A percentile compares a stretch with the other conserved stretches of the same genome.
Conservation (phyloP, 345 rosid species). For the Euphorbia lathyris region DNA sequence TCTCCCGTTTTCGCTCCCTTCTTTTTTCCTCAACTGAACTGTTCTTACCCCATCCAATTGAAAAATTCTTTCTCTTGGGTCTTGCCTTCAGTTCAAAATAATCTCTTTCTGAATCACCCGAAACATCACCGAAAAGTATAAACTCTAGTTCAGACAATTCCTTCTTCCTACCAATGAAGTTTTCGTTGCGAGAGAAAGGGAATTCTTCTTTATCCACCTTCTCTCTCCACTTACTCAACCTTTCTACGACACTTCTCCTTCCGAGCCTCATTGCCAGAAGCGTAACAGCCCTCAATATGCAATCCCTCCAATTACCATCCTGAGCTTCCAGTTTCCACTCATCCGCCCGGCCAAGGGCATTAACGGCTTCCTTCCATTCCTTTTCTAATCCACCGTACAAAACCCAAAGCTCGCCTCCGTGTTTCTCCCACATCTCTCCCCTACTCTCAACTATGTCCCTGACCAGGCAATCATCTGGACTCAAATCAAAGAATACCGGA, state of each 20-base stretch:
- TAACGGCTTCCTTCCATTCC: conserved; percentile 92
- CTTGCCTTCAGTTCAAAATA: conserved; percentile 80
- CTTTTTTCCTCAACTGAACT: conserved; percentile 45
- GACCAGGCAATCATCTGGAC: conserved; percentile 82
- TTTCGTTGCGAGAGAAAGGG: conserved; percentile 76
- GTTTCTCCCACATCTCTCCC: conserved; percentile 93
- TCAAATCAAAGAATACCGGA: conserved; percentile 79
- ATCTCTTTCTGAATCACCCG: conserved; percentile 71
- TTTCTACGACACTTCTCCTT: conserved; percentile 83
- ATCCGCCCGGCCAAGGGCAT: conserved; percentile 60
- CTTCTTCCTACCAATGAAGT: conserved; percentile 83
- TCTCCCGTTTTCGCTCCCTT: conserved; percentile 27
- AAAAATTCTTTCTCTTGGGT: conserved; percentile 68
- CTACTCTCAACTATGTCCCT: conserved; percentile 91
- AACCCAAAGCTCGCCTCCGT: conserved; percentile 85
- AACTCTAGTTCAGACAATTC: conserved; percentile 86
- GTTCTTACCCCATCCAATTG: conserved; percentile 67
- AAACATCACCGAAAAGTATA: conserved; percentile 77
- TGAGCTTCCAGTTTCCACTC: conserved; percentile 94
- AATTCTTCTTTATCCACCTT: conserved; percentile 81
- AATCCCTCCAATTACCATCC: conserved; percentile 89
- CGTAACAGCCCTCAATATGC: conserved; percentile 68
- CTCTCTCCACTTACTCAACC: conserved; percentile 80
- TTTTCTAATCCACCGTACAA: conserved; percentile 80
- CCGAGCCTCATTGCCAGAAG: conserved; percentile 75